These are phyloP conservation scores for Chalciporus piperatus DNA, from an alignment of 768 basidiomycete species.

Conservation along the genomic window DNA sequence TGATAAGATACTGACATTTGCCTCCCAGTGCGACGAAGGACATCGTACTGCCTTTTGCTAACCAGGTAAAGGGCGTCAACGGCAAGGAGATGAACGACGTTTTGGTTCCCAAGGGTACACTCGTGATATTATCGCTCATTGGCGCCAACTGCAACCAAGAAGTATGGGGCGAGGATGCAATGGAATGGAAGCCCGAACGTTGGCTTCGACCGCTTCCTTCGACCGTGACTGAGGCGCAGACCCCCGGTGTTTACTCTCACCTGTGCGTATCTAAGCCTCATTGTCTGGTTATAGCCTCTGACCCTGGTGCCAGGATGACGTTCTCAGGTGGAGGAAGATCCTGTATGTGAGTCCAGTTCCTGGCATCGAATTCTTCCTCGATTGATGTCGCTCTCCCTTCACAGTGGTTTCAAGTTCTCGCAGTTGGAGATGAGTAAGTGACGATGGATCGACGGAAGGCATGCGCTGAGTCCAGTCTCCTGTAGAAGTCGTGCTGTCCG, in stretches of 20 bases:
- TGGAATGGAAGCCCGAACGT: constrained; percentile 52
- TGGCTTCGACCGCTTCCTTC: constrained; percentile 43
- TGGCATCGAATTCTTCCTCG: too few relatives aligned
- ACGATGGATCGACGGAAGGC: not conserved
- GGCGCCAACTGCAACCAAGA: constrained; percentile 36
- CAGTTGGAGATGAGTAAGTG: constrained; percentile 49
- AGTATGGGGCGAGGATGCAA: constrained; percentile 47
- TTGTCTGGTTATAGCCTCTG: not conserved
- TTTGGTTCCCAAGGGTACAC: not conserved
- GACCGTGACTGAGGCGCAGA: constrained; percentile 33
- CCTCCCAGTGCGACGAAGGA: constrained; percentile 27
- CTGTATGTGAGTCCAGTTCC: constrained; percentile 47
- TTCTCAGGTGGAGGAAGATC: constrained; percentile 47
- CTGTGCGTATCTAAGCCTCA: constrained; percentile 24
- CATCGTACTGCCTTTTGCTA: constrained; percentile 40
- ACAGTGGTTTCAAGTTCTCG: constrained; percentile 43
- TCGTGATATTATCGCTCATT: not conserved
- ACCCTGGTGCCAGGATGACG: constrained; percentile 36
- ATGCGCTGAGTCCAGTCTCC: not conserved
- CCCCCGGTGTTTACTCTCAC: constrained; percentile 46
- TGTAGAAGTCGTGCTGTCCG: constrained; percentile 3
- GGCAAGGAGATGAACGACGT: constrained; percentile 34
- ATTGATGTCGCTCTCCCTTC: not conserved
- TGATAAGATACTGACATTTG: not conserved
- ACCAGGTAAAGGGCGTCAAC: constrained; percentile 35